Percentiles rank a stretch among this genome's conserved stretches.
Evolutionary conservation across 78 protist genomes (phyloP).

Genomic region (Dictyostelium intermedium): DNA sequence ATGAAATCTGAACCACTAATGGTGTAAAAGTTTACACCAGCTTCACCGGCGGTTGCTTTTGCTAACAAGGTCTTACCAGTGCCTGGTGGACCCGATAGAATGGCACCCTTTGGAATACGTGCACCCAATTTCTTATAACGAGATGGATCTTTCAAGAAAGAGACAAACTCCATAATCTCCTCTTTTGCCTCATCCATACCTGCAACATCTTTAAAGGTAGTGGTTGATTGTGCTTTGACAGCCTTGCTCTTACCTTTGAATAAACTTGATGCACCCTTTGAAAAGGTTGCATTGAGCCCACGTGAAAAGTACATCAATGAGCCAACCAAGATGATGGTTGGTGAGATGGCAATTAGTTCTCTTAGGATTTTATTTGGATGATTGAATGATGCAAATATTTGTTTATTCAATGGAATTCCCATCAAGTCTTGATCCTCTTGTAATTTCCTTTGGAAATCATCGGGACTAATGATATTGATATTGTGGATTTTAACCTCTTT

Average conservation of each 20-base stretch:
- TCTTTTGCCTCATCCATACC: slow-evolving; percentile 94
- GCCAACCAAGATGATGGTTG: slow-evolving; percentile 35
- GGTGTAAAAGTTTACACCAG: slow-evolving; percentile 89
- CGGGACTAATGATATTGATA: slow-evolving; percentile 22
- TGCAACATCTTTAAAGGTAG: slow-evolving; percentile 89
- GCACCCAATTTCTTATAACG: slow-evolving; percentile 91
- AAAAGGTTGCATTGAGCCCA: background rate
- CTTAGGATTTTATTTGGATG: background rate
- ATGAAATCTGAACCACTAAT: slow-evolving; percentile 94
- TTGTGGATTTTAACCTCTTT: background rate
- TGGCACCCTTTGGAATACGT: slow-evolving; percentile 89
- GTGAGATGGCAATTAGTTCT: background rate
- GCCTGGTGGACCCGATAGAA: slow-evolving; percentile 97
- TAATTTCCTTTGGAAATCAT: slow-evolving; percentile 50
- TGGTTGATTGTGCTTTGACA: slow-evolving; percentile 16
- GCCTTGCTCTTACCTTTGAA: slow-evolving; percentile 15
- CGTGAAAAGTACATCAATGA: slow-evolving; percentile 16
- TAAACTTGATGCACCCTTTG: background rate
- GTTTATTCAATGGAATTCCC: slow-evolving; percentile 38
- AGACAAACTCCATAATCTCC: slow-evolving; percentile 94
- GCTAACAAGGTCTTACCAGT: slow-evolving; percentile 88
- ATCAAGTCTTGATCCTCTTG: slow-evolving; percentile 48
- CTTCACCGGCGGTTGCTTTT: slow-evolving; percentile 88
- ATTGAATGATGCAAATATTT: slow-evolving; percentile 30
- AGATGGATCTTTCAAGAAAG: slow-evolving; percentile 90